A percentile compares a stretch with the other conserved stretches of the same genome.
Evolutionary conservation across 768 basidiomycete species (phyloP).

Genomic region (Atractiella rhizophila): DNA sequence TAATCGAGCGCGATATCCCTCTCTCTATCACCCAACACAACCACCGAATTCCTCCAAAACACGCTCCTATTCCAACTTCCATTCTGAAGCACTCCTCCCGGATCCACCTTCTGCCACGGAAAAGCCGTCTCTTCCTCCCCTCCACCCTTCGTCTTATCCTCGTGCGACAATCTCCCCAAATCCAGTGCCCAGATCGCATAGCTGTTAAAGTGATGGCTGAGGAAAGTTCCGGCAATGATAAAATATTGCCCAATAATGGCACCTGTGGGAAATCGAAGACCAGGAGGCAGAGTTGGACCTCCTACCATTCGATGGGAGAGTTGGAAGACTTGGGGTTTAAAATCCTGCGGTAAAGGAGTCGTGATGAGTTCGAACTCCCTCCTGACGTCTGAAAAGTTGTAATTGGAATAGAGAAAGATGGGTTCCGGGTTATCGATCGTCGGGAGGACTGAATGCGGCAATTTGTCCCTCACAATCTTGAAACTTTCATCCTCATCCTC

Average conservation of each 20-base stretch:
- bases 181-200: slow-evolving; percentile 95
- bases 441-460: slow-evolving; percentile 45
- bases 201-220: slow-evolving; percentile 76
- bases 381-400: slow-evolving; percentile 66
- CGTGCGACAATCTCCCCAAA: slow-evolving; percentile 24
- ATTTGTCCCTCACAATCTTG: background rate
- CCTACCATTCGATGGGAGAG: slow-evolving; percentile 59
- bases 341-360: slow-evolving; percentile 29
- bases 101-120: slow-evolving; percentile 69
- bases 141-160: slow-evolving; percentile 17
- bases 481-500: background rate
- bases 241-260: slow-evolving; percentile 72
- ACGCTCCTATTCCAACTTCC: slow-evolving; percentile 93
- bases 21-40: slow-evolving; percentile 65
- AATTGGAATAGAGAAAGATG: slow-evolving; percentile 81
- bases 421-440: slow-evolving; percentile 55
- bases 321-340: slow-evolving; percentile 53
- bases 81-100: slow-evolving; percentile 53
- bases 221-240: slow-evolving; percentile 83
- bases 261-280: slow-evolving; percentile 84
- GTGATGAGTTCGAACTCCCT: slow-evolving; percentile 76
- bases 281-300: slow-evolving; percentile 52
- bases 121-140: slow-evolving; percentile 27
- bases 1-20: slow-evolving; percentile 80
- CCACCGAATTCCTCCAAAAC: slow-evolving; percentile 61